Conservation (phyloP, 306 rosid genomes). For the Lablab purpureus region DNA sequence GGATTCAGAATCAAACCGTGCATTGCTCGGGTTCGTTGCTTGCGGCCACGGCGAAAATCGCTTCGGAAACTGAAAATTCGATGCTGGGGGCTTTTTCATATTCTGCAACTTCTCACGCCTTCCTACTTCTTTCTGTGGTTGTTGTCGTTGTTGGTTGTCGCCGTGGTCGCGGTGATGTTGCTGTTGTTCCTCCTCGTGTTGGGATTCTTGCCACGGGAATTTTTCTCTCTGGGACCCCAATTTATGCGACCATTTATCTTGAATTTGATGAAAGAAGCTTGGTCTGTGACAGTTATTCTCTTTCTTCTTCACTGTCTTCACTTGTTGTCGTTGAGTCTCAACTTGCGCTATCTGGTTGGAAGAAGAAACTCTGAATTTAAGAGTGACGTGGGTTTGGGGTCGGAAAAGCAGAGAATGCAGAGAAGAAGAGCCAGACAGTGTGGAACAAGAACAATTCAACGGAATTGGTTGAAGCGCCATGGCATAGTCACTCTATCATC, state of each 20-base stretch:
- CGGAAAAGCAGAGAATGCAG: constrained; percentile 52
- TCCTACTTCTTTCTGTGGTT: constrained; percentile 22
- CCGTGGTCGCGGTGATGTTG: not conserved
- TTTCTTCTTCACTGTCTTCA: constrained; percentile 59
- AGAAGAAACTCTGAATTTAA: constrained; percentile 64
- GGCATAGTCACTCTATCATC: not conserved
- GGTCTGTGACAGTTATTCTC: constrained; percentile 70
- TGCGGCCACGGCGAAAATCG: constrained; percentile 78
- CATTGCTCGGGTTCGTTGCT: constrained; percentile 44
- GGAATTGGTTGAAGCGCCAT: constrained; percentile 73
- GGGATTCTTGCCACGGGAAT: constrained; percentile 75
- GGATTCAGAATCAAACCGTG: constrained; percentile 40
- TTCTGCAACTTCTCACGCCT: not conserved
- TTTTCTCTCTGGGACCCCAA: constrained; percentile 60
- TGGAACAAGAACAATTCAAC: constrained; percentile 38
- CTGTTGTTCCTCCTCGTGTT: constrained; percentile 20
- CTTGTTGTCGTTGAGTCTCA: constrained; percentile 51
- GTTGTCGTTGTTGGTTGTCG: too few species aligned
- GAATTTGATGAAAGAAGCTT: constrained; percentile 84
- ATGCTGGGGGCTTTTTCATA: constrained; percentile 30
- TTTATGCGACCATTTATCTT: constrained; percentile 77
- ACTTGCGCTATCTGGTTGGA: constrained; percentile 53
- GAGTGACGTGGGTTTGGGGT: constrained; percentile 31
- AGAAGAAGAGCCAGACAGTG: constrained; percentile 49
- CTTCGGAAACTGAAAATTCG: constrained; percentile 52